Base-by-base conservation (phyloP, 345 rosid species). In the Corymbia maculata region DNA sequence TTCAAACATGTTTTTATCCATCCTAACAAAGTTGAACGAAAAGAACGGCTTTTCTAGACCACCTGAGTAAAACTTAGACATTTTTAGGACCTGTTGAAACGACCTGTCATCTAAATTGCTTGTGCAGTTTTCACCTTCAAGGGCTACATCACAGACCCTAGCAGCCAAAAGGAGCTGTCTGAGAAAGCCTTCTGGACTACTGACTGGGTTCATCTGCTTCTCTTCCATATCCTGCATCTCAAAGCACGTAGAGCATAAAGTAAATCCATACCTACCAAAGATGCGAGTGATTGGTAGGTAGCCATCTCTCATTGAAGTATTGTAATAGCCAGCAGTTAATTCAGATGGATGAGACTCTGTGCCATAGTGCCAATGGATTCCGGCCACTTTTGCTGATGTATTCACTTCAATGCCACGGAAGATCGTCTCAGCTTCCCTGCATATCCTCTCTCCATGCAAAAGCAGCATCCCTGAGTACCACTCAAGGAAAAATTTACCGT, bases 401-500 rank as follows among this genome's bases (percentile, higher is more conserved):
- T 85, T 86, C 59, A 92, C 93, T 70, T 89, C 88, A n/a, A 90
- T 86, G 86, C 93, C 92, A 7, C 86, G 87, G 61, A 93, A 93
- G 66, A 94, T 90, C 45, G 89, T 80, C 90, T 91, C 90, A 24
- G 92, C 94, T 88, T 91, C 94, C 88, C 87, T 89, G 51, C 93
- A 91, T 88, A 94, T 90, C 84, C 91, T 94, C 88, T 93, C 93
- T 8, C 94, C 94, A 66, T 94, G 95, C 85, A 86, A 88, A 59
- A 94, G 90, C 89, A 94, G 91, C 94, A 90, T 91, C 53, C 91
- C 88, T 0, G 93, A 94, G 90, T 94, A 94, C 94, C 95, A 94
- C 51, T 91, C 90, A 21, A 94, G 94, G 86, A 94, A 94, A 90
- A 90, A 91, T 32, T 89, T 87, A 30, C 94, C 94, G 50, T 89